Conservation (phyloP, 805 yeast genomes). For the Nakazawaea anatomiae region DNA sequence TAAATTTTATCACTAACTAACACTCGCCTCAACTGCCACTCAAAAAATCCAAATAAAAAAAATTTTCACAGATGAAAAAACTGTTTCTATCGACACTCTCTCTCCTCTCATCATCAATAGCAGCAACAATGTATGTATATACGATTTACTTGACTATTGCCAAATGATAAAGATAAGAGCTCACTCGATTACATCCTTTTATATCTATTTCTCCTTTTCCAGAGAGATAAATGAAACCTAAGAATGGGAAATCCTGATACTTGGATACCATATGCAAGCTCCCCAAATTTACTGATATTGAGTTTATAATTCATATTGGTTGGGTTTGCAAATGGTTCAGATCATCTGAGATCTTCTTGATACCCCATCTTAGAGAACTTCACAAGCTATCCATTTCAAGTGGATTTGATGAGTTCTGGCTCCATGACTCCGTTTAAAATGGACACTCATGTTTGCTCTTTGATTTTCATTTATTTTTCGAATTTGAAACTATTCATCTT, state of each 20-base stretch:
- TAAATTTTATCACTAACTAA: not conserved
- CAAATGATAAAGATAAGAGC: not conserved
- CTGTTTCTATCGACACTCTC: too few species aligned
- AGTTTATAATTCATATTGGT: not conserved
- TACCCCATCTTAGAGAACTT: slow-evolving; percentile 12
- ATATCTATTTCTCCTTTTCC: too few species aligned
- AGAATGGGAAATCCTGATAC: slow-evolving; percentile 12
- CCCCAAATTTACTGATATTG: not conserved
- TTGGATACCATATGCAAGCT: slow-evolving; percentile 10
- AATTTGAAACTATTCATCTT: slow-evolving; percentile 21
- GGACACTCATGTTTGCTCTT: slow-evolving; percentile 45
- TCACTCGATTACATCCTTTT: not conserved
- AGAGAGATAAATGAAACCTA: slow-evolving; percentile 7
- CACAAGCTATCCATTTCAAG: not conserved
- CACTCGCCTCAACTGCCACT: not conserved
- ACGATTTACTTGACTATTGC: too few species aligned
- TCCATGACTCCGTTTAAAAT: slow-evolving; percentile 34
- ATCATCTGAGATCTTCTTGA: slow-evolving; percentile 10
- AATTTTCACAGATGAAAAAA: too few species aligned
- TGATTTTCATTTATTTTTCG: slow-evolving; percentile 22
- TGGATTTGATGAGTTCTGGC: slow-evolving; percentile 18
- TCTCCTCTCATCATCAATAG: not conserved
- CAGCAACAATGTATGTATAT: not conserved
- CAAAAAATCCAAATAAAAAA: too few species aligned
- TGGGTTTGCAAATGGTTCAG: not conserved